Base-by-base conservation (phyloP, 208 protist species). In the Angomonas ambiguus region DNA sequence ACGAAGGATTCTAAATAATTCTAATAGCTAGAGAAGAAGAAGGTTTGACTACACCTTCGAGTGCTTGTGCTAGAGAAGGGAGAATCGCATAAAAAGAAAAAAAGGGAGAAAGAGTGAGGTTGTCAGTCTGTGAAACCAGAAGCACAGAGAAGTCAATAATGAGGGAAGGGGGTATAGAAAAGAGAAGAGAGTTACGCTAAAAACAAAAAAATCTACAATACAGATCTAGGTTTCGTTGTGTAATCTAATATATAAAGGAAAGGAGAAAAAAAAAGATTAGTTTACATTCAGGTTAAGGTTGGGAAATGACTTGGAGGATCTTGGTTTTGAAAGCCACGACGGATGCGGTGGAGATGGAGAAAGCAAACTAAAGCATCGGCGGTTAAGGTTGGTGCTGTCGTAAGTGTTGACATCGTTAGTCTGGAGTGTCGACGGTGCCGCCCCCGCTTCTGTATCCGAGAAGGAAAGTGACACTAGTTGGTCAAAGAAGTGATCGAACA, bases 131-230 rank as follows among this genome's bases (percentile, higher is more conserved):
- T n/a, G n/a, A n/a, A n/a, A n/a, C n/a, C n/a, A n/a, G 6, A 62
- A 35, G 10, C 2, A 18, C 33, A 62, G n/a, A 34, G 34, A 35
- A 62, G 16, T 45, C 16, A 45, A 45, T 45, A 45, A 45, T 45
- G 38, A 62, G 57, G 33, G 45, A 51, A 42, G 33, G 13, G 2
- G 6, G 55, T 6, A 48, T 35, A 10, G 42, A 51, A 41, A 48
- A 55, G 32, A 71, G 22, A 68, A 48, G 25, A 45, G 58, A 48
- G 38, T 28, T 31, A 53, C 11, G 24, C 57, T 45, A 16, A 16
- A 45, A n/a, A 8, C 16, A 45, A 45, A 45, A 8, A 45, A 45
- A 45, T 45, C 38, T 45, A 45, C 16, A 45, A 45, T n/a, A 16
- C 16, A 16, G 16, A 16, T 45, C 16, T n/a, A 45, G 8, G 38